Base-by-base conservation (phyloP, 805 yeast species). In the Kodamaea kaohsiungensis region DNA sequence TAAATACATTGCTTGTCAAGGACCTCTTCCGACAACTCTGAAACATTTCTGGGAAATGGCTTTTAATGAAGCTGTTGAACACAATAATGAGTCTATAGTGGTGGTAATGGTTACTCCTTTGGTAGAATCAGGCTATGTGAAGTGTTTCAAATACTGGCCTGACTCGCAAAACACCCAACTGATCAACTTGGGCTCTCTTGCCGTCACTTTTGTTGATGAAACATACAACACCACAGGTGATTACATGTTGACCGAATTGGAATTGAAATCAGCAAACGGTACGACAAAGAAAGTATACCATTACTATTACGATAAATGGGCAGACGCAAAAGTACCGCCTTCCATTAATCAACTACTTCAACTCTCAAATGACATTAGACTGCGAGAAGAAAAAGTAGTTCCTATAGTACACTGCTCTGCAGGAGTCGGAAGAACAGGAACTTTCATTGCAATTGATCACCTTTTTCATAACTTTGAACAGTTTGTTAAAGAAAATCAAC, bases 341-440 rank as follows among this genome's bases (percentile, higher is more conserved):
- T 65, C 71, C 9, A 59, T 67, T 4, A 65, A 56, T 2, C 75
- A 78, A 0, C 59, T 79, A 53, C 16, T 62, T 16, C 33, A 38
- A 7, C 50, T 59, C 22, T 65, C 69, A 22, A 57, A 61, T 30
- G 64, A 62, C 35, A 56, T 70, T 8, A 51, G 56, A 52, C 53
- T 33, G 54, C 39, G 43, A 3, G 61, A 2, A 53, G 54, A 47
- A 39, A 35, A n/a, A 22, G 46, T 38, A 17, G 49, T 59, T 2
- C 76, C 69, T 3, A 58, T 66, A 6, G 66, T 66, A 9, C 98
- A 93, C 70, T 93, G 99, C 65, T 90, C 97, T 6, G 98, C 98
- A 1, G 99, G 99, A 0, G 91, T 96, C 65, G 99, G 99, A 16
- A 77, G 99, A 54, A 91, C 98, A 0, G 78, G 78, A 1, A 71